Base-by-base conservation (phyloP, 768 basidiomycete species). In the Ephemerocybe angulata region DNA sequence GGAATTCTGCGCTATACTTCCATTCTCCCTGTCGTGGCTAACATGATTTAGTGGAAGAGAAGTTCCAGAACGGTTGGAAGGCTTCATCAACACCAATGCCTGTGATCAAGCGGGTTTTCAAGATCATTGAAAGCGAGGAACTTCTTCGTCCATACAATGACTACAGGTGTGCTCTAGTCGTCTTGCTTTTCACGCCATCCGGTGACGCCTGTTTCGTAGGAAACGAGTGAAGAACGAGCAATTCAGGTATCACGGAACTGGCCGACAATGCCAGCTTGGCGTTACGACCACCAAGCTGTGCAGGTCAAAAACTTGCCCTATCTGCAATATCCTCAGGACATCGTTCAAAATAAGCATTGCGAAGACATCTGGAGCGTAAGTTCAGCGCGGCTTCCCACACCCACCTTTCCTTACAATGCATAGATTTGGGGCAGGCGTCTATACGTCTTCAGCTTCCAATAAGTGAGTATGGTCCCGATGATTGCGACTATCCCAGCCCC, bases 221-320 rank as follows among this genome's bases (percentile, higher is more conserved):
- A 61, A 60, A 57, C 54, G 25, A 12, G 54, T 65, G 1, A 66
- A 67, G 8, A 67, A 65, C 15, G 68, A 70, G 54, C 62, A 62
- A 10, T 71, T 69, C 52, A 61, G 68, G 2, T 71, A 67, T 52
- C 70, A 71, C 40, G 70, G 70, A n/a, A 71, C 70, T 1, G 59
- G 55, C 31, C 48, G 65, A 42, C 58, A 41, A 40, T 71, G 70
- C 41, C 61, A 54, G 10, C 58, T 71, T 1, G 70, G 70, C 5
- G 51, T 58, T 2, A 62, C 60, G 3, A 63, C 65, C 22, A 65
- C 61, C 3, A 53, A 57, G 29, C 48, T 67, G n/a, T 71, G 70
- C 54, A 31, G 55, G 15, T 62, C 56, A 17, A 54, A 31, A 8
- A 33, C 50, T 6, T 71, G 70, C 48, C 15, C 64, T 3, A 51